Conservation (phyloP, 805 yeast genomes). For the Cyberlindnera japonica region DNA sequence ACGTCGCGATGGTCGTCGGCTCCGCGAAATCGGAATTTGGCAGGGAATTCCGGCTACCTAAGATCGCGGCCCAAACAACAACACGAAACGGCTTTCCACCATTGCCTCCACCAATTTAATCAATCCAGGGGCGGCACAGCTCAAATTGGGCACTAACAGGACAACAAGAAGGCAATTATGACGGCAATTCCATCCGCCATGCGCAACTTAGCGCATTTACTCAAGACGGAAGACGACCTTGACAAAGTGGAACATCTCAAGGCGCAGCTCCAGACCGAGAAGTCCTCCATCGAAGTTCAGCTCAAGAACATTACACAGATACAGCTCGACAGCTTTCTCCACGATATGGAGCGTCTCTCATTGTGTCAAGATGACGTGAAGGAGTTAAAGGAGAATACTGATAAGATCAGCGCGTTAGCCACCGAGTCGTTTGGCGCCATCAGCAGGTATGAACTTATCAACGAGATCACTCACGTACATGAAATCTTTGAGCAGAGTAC, state of each 20-base stretch:
- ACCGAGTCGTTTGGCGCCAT: conserved; percentile 57
- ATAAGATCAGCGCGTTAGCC: conserved; percentile 45
- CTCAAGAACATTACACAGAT: conserved; percentile 33
- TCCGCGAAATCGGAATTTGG: too few relatives aligned
- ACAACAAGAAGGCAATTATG: too few relatives aligned
- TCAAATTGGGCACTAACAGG: too few relatives aligned
- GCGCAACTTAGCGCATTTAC: conserved; percentile 30
- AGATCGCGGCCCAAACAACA: too few relatives aligned
- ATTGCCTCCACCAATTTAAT: background rate
- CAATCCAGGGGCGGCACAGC: background rate
- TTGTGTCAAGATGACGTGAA: conserved; percentile 44
- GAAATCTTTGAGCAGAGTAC: conserved; percentile 71
- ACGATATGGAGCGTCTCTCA: conserved; percentile 37
- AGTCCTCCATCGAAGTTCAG: conserved; percentile 61
- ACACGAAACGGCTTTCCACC: too few relatives aligned
- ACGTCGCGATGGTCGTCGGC: too few relatives aligned
- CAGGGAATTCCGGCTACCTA: too few relatives aligned
- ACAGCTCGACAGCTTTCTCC: conserved; percentile 58
- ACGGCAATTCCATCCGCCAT: conserved; percentile 17
- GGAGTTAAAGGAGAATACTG: conserved; percentile 43
- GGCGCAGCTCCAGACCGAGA: conserved; percentile 62
- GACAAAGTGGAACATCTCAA: conserved; percentile 49
- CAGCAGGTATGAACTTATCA: conserved; percentile 63
- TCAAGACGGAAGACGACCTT: conserved; percentile 46
- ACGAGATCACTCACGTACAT: conserved; percentile 61